Evolutionary conservation across 2,329 filamentous ascomycete species (phyloP), one percentile per base, ranked within the genome.

Genomic region (Corinectria fuckeliana): DNA sequence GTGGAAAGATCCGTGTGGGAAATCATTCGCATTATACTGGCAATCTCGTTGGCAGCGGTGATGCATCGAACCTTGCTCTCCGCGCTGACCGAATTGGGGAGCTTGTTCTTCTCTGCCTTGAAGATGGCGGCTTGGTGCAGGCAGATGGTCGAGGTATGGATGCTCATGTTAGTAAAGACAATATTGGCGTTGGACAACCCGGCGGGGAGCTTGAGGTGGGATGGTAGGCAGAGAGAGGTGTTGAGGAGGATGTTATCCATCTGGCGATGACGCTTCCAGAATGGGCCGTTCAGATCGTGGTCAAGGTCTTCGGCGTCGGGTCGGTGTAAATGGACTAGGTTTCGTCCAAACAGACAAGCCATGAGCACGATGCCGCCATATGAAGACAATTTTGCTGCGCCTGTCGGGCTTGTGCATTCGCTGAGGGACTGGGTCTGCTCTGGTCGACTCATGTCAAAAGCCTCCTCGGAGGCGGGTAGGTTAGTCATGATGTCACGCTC

Each of bases 61-160:
- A 98, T 92, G 70, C 95, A 98, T 61, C 95, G 86, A 13, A 95
- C 87, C 75, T 97, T 97, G 75, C 93, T 97, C 73, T 98, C 94
- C 1, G 91, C 88, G 63, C 91, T 89, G 45, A 97, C 89, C 16
- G 90, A 88, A 1, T 85, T 80, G 1, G 92, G 88, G 61, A 97
- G 80, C 52, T 88, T 86, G 75, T 97, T 90, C 77, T 93, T 95
- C 70, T 98, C 94, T 0, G 93, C 93, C 74, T 97, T 98, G 83
- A 94, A 97, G 18, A 99, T 98, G 23, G 95, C 95, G 2, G 94
- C 95, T 78, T 99, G 95, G 71, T 99, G 95, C n/a, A 99, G 81
- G 74, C 94, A 98, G 53, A 99, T 98, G 1, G 92, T 93, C 1
- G 93, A 96, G 0, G 95, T 97, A 74, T 98, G 93, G 28, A 99